Base-by-base conservation (phyloP, 2,329 filamentous ascomycete species). In the Stylonectria norvegica region DNA sequence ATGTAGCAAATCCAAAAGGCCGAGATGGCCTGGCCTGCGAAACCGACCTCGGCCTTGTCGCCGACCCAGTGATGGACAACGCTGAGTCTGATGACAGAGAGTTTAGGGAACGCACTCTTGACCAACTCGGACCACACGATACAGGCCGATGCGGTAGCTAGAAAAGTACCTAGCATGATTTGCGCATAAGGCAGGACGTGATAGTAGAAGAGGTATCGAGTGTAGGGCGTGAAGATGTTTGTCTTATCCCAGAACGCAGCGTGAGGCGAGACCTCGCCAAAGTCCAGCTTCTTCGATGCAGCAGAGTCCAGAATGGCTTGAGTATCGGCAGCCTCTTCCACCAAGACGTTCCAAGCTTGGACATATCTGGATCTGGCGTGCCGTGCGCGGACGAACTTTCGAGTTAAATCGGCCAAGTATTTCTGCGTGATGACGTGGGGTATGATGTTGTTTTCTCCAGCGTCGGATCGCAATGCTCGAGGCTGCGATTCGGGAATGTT, bases 91-190 rank as follows among this genome's bases (percentile, higher is more conserved):
- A 82, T 78, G 48, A 85, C 73, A 2, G 89, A 95, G 10, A 94
- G 72, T 20, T 81, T 78, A 1, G 87, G 85, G 16, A 86, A 79
- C 35, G 88, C 76, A n/a, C 82, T 80, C 62, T 93, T 94, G 64
- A 95, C 80, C 40, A 95, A 68, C 70, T 98, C 93, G 1, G 90
- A 95, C 89, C 90, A 97, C 36, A 97, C 76, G 45, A 98, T 85
- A 52, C 83, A 86, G 35, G 80, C 72, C 0, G 93, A 97, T 2
- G 89, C 89, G 1, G 85, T 59, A 0, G 83, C 76, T 16, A 94
- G 74, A 41, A 93, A 57, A 2, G 69, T 67, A n/a, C 86, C 89
- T 5, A 86, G 62, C 6, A 71, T 59, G 32, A 89, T 71, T 35
- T 83, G 80, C 0, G 81, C 50, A 36, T 76, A 78, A 0, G 93